Evolutionary conservation across 345 rosid genomes (phyloP), one percentile per base, ranked within the genome.

Genomic region (Salix udensis): DNA sequence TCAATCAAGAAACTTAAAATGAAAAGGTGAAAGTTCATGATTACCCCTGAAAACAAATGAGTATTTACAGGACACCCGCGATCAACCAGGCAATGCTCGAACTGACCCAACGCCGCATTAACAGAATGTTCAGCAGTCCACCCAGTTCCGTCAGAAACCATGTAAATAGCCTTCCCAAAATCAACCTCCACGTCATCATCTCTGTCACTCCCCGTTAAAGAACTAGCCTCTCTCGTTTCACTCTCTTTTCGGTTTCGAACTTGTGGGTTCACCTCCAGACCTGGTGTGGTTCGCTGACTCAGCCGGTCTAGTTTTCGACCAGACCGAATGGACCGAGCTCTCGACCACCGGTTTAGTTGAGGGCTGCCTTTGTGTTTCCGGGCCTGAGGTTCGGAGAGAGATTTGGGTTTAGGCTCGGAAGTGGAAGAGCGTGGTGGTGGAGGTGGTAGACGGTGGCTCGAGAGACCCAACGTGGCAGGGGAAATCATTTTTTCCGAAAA

Each of bases 51-150:
- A 78, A 89, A 95, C 21, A 95, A 90, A 79, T 95, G 97, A 23
- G 97, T 92, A 76, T 89, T 92, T 4, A 95, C 97, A 36, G 98
- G 87, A 78, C 95, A 95, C 31, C 90, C 94, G 18, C 93, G 93
- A 75, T 95, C 97, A 62, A 90, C 97, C 82, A 95, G 87, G 77
- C 97, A 95, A 53, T 88, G 83, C 34, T 92, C 97, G 79, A 95
- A 95, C 82, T 92, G 97, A 1, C 98, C 97, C 83, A 95, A 79
- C 23, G 97, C 97, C 16, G 97, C 97, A 84, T 67, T 88, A 68
- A 94, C 93, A 80, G 94, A 84, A 76, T 91, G 93, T 81, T 92
- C 97, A 76, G 84, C 97, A 83, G 97, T 94, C 98, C 98, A 94
- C 23, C 97, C 97, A 53, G 97, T 94, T 76, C 97, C 98, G 85